These are phyloP conservation scores for Cunninghamia lanceolata DNA, from an alignment of 75 land plant genomes.

Conservation along the genomic window DNA sequence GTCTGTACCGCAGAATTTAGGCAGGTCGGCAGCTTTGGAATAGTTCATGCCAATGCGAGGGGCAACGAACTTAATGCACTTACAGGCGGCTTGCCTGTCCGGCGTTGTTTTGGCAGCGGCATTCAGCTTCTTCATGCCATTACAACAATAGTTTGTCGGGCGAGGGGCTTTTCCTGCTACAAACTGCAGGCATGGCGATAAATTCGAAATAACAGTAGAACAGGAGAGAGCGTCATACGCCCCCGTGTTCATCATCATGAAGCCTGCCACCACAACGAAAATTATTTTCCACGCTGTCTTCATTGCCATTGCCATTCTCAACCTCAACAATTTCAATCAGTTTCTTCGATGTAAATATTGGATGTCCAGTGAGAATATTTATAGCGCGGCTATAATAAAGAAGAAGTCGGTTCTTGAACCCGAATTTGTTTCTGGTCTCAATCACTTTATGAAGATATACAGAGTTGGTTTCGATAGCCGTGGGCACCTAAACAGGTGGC, in stretches of 20 bases:
- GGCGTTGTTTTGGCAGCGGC: constrained; percentile 16
- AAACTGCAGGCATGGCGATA: constrained; percentile 22
- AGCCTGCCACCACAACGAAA: background rate
- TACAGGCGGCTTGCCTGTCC: constrained; percentile 30
- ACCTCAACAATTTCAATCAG: no score
- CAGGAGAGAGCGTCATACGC: constrained; percentile 27
- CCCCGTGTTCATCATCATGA: background rate
- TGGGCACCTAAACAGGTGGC: no score
- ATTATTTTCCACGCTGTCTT: background rate
- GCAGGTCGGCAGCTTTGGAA: background rate
- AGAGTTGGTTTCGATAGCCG: no score
- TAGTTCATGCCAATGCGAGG: background rate
- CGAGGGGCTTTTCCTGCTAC: constrained; percentile 7
- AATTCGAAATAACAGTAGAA: background rate
- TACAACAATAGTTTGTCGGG: constrained; percentile 26
- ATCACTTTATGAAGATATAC: no score
- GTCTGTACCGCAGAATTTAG: background rate
- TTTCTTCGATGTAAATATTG: no score
- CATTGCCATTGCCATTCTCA: background rate
- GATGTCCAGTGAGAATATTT: no score
- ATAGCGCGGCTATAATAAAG: no score
- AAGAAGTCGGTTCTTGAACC: no score
- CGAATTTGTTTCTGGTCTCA: no score
- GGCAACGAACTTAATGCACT: constrained; percentile 25
- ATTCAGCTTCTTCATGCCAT: constrained; percentile 26